These are phyloP conservation scores for Seiridium cupressi DNA, from an alignment of 2,329 filamentous ascomycete species.

Conservation along the genomic window DNA sequence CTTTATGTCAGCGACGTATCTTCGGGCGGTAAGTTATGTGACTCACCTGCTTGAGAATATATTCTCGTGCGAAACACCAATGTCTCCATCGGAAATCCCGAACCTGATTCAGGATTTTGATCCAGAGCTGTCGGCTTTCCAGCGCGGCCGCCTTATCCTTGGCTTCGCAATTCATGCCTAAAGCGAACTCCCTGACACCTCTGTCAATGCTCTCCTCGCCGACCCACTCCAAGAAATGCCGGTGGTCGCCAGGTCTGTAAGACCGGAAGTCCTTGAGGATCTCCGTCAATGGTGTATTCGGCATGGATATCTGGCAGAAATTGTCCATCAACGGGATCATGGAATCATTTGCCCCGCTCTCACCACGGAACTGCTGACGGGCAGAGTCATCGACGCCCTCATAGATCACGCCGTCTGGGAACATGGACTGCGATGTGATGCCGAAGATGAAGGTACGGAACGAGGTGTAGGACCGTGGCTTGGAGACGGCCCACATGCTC, in stretches of 20 bases:
- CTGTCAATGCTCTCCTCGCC: slow-evolving; percentile 45
- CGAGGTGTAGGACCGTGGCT: slow-evolving; percentile 78
- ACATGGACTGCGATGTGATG: slow-evolving; percentile 92
- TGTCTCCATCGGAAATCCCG: slow-evolving; percentile 81
- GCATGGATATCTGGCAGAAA: slow-evolving; percentile 83
- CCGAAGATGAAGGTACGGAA: slow-evolving; percentile 98
- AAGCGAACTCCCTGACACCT: slow-evolving; percentile 58
- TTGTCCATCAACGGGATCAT: slow-evolving; percentile 92
- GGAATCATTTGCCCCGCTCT: slow-evolving; percentile 91
- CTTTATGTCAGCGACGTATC: background rate
- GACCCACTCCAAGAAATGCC: slow-evolving; percentile 78
- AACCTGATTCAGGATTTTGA: slow-evolving; percentile 69
- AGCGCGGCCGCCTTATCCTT: slow-evolving; percentile 32
- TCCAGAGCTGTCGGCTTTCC: slow-evolving; percentile 58
- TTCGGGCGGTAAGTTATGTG: no score
- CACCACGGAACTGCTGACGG: slow-evolving; percentile 81
- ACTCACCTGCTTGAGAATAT: slow-evolving; percentile 67
- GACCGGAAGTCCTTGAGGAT: slow-evolving; percentile 86
- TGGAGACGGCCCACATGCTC: slow-evolving; percentile 87
- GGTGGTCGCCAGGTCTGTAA: slow-evolving; percentile 87
- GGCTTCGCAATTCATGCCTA: slow-evolving; percentile 33
- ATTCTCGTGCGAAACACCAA: slow-evolving; percentile 83
- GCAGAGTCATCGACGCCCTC: slow-evolving; percentile 72
- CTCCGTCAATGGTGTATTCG: slow-evolving; percentile 80
- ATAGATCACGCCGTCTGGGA: slow-evolving; percentile 87